A percentile compares a stretch with the other conserved stretches of the same genome.
Evolutionary conservation across 1,139 yeast species (phyloP).

Genomic region (Magnusiomyces paraingens): DNA sequence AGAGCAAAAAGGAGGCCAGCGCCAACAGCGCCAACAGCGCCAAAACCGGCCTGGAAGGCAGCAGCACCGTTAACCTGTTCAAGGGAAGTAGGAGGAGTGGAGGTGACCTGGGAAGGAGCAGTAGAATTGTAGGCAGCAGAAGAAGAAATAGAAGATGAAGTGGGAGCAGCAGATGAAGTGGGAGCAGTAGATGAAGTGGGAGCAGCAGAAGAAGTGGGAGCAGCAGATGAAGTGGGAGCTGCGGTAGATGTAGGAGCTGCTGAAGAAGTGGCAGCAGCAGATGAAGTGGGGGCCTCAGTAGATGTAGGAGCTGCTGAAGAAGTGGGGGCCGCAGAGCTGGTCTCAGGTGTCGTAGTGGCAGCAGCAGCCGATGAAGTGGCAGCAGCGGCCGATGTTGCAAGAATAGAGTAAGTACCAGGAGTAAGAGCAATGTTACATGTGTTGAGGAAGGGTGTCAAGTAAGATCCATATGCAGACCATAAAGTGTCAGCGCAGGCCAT

Average conservation of each 20-base stretch:
- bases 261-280: constrained; percentile 3
- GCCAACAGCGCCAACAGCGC: neutral
- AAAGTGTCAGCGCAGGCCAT: constrained; percentile 12
- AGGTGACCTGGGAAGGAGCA: neutral
- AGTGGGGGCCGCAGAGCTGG: neutral
- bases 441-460: constrained; percentile 9
- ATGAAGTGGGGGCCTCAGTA: neutral
- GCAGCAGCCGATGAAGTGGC: neutral
- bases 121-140: constrained; percentile 1
- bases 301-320: constrained; percentile 5
- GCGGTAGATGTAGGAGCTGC: neutral
- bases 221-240: constrained; percentile 1
- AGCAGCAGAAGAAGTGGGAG: neutral
- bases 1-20: neutral
- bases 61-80: constrained; percentile 2
- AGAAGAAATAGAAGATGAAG: no score
- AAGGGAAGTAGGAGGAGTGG: constrained; percentile 5
- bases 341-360: neutral
- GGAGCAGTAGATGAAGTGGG: no score
- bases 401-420: constrained; percentile 1
- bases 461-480: constrained; percentile 14
- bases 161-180: neutral
- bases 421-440: constrained; percentile 6
- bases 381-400: constrained; percentile 1
- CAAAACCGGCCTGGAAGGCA: neutral